phyloP scores from a whole-genome alignment of 495 filamentous ascomycete species.

The Chaetomium tenue region DNA sequence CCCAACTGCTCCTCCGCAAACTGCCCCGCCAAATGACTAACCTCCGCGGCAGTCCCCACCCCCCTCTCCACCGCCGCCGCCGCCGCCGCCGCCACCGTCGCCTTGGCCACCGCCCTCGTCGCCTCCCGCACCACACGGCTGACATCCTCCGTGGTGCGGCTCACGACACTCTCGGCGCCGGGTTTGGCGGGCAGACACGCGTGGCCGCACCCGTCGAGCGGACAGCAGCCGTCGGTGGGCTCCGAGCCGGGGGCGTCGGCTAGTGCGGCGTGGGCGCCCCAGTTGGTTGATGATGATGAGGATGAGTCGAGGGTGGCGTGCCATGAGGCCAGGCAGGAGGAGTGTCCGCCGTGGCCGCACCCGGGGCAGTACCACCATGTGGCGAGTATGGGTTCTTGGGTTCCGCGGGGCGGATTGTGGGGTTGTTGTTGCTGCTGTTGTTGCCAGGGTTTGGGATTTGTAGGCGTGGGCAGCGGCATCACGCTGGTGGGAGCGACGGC shows the following conservation, averaged over 20 bases:
- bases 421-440: too few relatives aligned
- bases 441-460: background rate
- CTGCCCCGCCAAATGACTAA: background rate
- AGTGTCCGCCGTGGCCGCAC: conserved; percentile 74
- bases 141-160: conserved; percentile 44
- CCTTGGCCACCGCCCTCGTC: conserved; percentile 30
- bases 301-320: conserved; percentile 41
- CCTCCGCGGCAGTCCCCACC: background rate
- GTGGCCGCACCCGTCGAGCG: conserved; percentile 69
- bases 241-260: conserved; percentile 37
- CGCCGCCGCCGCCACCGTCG: conserved; percentile 9
- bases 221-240: conserved; percentile 67
- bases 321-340: conserved; percentile 67
- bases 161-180: conserved; percentile 44
- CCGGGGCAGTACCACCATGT: conserved; percentile 71
- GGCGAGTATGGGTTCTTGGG: conserved; percentile 18
- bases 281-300: too few relatives aligned
- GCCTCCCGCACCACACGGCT: conserved; percentile 44
- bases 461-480: conserved; percentile 19
- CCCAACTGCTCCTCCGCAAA: conserved; percentile 12
- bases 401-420: background rate
- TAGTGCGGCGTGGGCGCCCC: conserved; percentile 17
- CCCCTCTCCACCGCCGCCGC: background rate
- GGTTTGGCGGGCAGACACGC: conserved; percentile 66
- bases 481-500: background rate